Evolutionary conservation across 2,329 filamentous ascomycete species (phyloP), one percentile per base, ranked within the genome.

Genomic region (Paramyrothecium sp.): DNA sequence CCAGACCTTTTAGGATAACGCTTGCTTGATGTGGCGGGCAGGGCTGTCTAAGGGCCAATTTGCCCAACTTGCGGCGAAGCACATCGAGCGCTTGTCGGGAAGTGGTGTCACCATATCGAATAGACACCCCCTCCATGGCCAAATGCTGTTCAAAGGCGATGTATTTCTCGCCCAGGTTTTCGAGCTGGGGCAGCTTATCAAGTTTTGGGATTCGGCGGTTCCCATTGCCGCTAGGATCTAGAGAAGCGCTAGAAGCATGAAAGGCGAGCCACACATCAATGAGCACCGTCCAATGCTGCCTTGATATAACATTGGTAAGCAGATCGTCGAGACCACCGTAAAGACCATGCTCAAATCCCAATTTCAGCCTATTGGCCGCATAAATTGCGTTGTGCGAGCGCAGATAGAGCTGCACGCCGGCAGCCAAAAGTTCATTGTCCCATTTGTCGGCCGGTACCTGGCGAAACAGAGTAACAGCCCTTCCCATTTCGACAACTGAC

Each of bases 401-500:
- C 48, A 83, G 60, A 30, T 77, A 71, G 3, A 80, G 73, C 11
- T 72, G 65, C 4, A 84, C 65, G 10, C 72, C 78, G 0, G 75
- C 71, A 2, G 72, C 63, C 3, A 82, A 71, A 3, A 74, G 56
- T 3, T 70, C 64, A 13, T 77, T 67, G 17, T 74, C 73, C 80
- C 79, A 82, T 7, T 67, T 56, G 0, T 70, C 60, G 2, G 61
- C 38, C 1, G 71, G 63, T 2, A 80, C 64, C 30, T 73, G 66
- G 2, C 69, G 68, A 53, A 83, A 81, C 2, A 84, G 58, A 3
- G 77, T 71, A 3, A 74, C 66, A n/a, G 81, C 73, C 56, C 80
- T 76, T 63, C 73, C 73, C 1, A 74, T 75, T 52, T 83, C 79
- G 3, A 77, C 67, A 10, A 74, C 61, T n/a, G 75, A 73, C 5